Evolutionary conservation across 352 stramenopile genomes (phyloP).

Genomic region (Elongisporangium undulatum): DNA sequence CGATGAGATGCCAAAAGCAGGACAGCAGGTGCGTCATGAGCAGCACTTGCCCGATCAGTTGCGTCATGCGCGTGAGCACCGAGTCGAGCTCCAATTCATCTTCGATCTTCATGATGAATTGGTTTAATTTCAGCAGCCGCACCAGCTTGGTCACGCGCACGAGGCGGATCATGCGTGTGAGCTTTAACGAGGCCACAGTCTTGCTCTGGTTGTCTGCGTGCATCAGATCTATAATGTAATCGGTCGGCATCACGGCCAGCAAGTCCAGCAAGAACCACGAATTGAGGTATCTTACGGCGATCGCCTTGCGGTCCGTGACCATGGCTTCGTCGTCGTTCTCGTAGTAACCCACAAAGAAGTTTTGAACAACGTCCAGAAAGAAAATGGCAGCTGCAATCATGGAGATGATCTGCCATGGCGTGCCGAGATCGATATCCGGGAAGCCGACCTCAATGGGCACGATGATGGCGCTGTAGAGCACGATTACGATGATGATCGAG

Average conservation of each 20-base stretch:
- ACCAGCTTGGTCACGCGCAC: constrained; percentile 68
- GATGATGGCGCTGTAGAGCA: constrained; percentile 70
- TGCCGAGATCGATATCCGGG: constrained; percentile 39
- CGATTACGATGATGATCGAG: constrained; percentile 60
- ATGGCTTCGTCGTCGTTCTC: constrained; percentile 58
- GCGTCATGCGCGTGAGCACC: constrained; percentile 53
- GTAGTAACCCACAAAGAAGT: constrained; percentile 72
- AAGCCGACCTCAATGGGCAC: constrained; percentile 74
- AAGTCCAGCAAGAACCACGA: constrained; percentile 62
- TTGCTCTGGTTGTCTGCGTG: constrained; percentile 14
- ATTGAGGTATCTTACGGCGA: constrained; percentile 44
- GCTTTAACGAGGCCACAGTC: constrained; percentile 59
- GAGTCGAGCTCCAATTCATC: constrained; percentile 62
- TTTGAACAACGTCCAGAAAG: constrained; percentile 58
- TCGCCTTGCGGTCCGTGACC: constrained; percentile 31
- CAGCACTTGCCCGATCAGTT: constrained; percentile 61
- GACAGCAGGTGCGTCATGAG: constrained; percentile 69
- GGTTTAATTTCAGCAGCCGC: constrained; percentile 58
- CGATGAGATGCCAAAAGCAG: constrained; percentile 79
- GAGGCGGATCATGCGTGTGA: constrained; percentile 55
- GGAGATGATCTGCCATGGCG: constrained; percentile 18
- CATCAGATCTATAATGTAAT: constrained; percentile 34
- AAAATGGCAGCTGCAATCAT: constrained; percentile 48
- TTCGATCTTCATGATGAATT: constrained; percentile 72
- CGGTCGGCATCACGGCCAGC: constrained; percentile 42